A percentile compares a stretch with the other conserved stretches of the same genome.
These are phyloP conservation scores for Jatropha multifida DNA, from an alignment of 441 rosid species.

Conservation along the genomic window DNA sequence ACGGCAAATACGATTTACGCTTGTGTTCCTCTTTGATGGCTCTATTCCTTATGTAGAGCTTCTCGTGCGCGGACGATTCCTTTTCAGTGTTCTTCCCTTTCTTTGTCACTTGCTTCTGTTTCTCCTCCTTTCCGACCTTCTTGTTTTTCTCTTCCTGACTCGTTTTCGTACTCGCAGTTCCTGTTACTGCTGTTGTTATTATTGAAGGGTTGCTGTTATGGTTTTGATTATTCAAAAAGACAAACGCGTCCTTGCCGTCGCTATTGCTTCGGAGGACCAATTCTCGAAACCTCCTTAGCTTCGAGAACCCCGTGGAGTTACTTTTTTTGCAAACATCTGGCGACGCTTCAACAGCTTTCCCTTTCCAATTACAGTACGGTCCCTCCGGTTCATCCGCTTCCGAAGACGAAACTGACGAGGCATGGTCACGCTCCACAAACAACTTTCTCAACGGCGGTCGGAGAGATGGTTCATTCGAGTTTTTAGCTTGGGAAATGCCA, in stretches of 20 bases:
- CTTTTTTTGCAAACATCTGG: slow-evolving; percentile 68
- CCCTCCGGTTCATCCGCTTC: slow-evolving; percentile 42
- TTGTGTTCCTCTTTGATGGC: slow-evolving; percentile 49
- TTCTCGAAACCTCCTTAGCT: slow-evolving; percentile 72
- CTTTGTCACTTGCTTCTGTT: slow-evolving; percentile 8
- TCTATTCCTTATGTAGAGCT: slow-evolving; percentile 55
- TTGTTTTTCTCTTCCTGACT: slow-evolving; percentile 12
- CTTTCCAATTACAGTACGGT: slow-evolving; percentile 63
- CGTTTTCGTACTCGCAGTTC: not conserved
- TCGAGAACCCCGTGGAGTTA: slow-evolving; percentile 84
- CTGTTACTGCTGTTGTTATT: not conserved
- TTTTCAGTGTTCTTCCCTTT: slow-evolving; percentile 23
- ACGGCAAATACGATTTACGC: slow-evolving; percentile 69
- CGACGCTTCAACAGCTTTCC: slow-evolving; percentile 40
- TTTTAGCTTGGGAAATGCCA: slow-evolving; percentile 1
- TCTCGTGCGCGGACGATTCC: slow-evolving; percentile 57
- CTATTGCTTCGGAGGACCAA: slow-evolving; percentile 57
- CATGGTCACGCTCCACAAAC: slow-evolving; percentile 37
- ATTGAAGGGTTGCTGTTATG: not conserved
- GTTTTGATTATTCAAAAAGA: slow-evolving; percentile 36
- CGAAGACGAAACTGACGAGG: slow-evolving; percentile 22
- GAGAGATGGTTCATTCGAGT: not conserved
- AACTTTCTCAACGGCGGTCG: slow-evolving; percentile 54
- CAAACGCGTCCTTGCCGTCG: slow-evolving; percentile 79
- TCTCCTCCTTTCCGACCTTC: slow-evolving; percentile 16